phyloP scores from a whole-genome alignment of 768 basidiomycete genomes.

The Termitomyces sp. region DNA sequence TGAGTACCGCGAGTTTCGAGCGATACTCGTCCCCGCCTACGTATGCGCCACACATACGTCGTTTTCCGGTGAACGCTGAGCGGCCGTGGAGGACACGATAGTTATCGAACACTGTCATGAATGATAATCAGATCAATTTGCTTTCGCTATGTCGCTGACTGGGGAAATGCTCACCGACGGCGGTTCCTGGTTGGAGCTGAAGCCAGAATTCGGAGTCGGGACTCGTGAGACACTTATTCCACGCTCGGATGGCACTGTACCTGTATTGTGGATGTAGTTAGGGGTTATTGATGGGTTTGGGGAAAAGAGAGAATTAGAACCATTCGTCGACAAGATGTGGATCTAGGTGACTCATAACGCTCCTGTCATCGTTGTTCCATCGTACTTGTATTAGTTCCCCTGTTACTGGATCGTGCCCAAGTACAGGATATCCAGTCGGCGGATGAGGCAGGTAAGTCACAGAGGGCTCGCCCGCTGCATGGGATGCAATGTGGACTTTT shows the following conservation, averaged over 20 bases:
- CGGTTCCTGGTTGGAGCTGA: slow-evolving; percentile 82
- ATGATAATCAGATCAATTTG: neutral
- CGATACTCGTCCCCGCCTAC: slow-evolving; percentile 87
- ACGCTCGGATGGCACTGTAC: slow-evolving; percentile 77
- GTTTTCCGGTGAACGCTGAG: slow-evolving; percentile 81
- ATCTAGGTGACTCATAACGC: slow-evolving; percentile 61
- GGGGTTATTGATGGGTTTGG: neutral
- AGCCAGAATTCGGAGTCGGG: slow-evolving; percentile 90
- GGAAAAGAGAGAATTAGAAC: slow-evolving; percentile 25
- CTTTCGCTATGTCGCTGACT: neutral
- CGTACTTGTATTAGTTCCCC: slow-evolving; percentile 71
- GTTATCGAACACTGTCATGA: slow-evolving; percentile 72
- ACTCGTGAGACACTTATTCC: slow-evolving; percentile 71
- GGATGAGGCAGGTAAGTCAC: slow-evolving; percentile 56
- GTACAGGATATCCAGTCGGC: slow-evolving; percentile 57
- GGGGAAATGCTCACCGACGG: slow-evolving; percentile 51
- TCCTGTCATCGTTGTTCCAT: slow-evolving; percentile 95
- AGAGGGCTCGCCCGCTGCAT: slow-evolving; percentile 78
- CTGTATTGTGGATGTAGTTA: slow-evolving; percentile 22
- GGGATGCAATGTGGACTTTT: slow-evolving; percentile 63
- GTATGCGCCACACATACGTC: slow-evolving; percentile 96
- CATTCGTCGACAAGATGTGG: slow-evolving; percentile 67
- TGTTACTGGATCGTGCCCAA: slow-evolving; percentile 56
- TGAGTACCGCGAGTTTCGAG: slow-evolving; percentile 67
- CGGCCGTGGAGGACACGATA: slow-evolving; percentile 93